These are phyloP conservation scores for Phycomyces nitens DNA, from an alignment of 192 early-diverging fungal genomes.

Conservation along the genomic window DNA sequence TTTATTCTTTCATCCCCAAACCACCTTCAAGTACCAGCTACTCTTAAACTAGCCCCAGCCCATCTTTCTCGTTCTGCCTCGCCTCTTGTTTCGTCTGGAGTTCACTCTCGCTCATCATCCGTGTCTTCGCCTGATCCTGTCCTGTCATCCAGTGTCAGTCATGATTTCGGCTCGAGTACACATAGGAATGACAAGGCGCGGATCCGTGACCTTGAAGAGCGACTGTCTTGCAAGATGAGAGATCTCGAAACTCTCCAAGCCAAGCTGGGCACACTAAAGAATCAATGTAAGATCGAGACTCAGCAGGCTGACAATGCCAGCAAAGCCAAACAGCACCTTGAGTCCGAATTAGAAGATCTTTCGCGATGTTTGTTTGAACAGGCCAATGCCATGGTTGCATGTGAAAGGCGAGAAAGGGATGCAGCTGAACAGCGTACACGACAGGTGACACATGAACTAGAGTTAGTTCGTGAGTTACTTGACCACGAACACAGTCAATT, in stretches of 20 bases:
- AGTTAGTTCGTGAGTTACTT: slow-evolving; percentile 53
- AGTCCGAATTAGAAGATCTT: slow-evolving; percentile 90
- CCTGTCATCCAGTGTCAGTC: no score
- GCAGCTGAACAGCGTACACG: slow-evolving; percentile 23
- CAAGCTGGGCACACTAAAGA: slow-evolving; percentile 62
- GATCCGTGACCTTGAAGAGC: no score
- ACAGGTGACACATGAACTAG: slow-evolving; percentile 46
- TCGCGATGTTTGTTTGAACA: slow-evolving; percentile 86
- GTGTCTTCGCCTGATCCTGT: slow-evolving; percentile 1
- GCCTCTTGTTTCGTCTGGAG: no score
- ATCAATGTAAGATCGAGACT: slow-evolving; percentile 74
- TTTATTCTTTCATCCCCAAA: no score
- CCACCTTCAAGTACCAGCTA: no score
- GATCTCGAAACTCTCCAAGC: slow-evolving; percentile 37
- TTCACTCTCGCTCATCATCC: slow-evolving; percentile 5
- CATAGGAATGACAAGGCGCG: no score
- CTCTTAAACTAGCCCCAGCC: background rate
- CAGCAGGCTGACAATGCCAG: slow-evolving; percentile 78
- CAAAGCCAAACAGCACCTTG: slow-evolving; percentile 78
- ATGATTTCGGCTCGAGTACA: no score
- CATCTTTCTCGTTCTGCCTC: background rate
- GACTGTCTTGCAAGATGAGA: no score
- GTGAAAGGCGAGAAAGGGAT: slow-evolving; percentile 55
- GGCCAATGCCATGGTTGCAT: slow-evolving; percentile 86
- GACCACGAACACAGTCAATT: slow-evolving; percentile 74